phyloP scores from a whole-genome alignment of 2,329 filamentous ascomycete genomes.

The Mollisiaceae sp. region DNA sequence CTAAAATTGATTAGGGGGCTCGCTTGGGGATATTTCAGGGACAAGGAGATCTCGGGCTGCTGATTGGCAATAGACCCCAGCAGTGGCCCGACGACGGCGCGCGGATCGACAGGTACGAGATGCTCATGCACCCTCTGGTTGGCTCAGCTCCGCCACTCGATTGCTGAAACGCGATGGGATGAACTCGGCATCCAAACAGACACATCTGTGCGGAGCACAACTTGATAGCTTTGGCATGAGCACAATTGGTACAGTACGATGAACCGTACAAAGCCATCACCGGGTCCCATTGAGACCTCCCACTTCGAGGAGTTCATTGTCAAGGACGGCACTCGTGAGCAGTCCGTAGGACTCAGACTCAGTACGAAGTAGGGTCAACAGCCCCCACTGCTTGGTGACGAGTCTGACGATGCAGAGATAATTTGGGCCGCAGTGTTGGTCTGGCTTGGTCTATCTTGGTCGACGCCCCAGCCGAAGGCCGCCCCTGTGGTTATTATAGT shows the following conservation, averaged over 20 bases:
- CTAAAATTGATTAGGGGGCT: constrained; percentile 30
- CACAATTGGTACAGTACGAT: background rate
- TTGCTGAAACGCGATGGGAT: constrained; percentile 25
- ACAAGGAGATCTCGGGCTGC: constrained; percentile 4
- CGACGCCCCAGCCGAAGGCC: constrained; percentile 1
- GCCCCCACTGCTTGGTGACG: constrained; percentile 25
- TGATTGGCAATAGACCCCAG: constrained; percentile 25
- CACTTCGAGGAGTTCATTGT: background rate
- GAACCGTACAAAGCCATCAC: background rate
- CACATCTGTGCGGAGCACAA: background rate
- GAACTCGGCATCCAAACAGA: constrained; percentile 17
- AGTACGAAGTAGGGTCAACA: no score
- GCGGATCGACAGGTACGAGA: constrained; percentile 20
- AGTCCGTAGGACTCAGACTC: no score
- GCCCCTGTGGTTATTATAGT: background rate
- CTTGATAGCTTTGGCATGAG: background rate
- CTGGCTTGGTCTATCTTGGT: background rate
- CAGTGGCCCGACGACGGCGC: constrained; percentile 9
- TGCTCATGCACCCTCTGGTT: constrained; percentile 5
- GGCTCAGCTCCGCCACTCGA: constrained; percentile 5
- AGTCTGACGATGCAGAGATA: constrained; percentile 26
- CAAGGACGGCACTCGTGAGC: no score
- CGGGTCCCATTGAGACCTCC: background rate
- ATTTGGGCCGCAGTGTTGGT: background rate
- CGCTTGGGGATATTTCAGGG: constrained; percentile 11